Evolutionary conservation across 768 basidiomycete species (phyloP).

Genomic region (Tephrocybe sp.): DNA sequence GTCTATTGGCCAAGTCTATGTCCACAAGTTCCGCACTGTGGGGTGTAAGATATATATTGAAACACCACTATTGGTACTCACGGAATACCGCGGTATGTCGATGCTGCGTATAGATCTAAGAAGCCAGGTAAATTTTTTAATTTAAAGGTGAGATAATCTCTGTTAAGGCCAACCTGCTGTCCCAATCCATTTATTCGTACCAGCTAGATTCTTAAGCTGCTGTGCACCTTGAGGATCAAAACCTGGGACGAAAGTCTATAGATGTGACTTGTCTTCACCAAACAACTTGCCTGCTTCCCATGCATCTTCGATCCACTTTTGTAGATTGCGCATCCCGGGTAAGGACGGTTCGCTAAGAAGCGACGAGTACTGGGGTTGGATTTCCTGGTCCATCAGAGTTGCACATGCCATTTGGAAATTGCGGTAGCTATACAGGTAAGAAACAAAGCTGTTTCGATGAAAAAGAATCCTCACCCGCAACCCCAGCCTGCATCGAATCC

Average conservation of each 20-base stretch:
- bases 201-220: constrained; percentile 53
- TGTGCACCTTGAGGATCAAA: constrained; percentile 70
- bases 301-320: constrained; percentile 77
- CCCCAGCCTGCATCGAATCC: constrained; percentile 70
- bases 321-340: constrained; percentile 74
- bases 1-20: constrained; percentile 46
- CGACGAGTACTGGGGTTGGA: constrained; percentile 59
- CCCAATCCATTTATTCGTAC: constrained; percentile 76
- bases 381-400: constrained; percentile 62
- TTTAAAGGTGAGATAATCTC: neutral
- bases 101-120: constrained; percentile 75
- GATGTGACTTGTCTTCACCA: neutral
- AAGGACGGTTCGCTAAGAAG: constrained; percentile 52
- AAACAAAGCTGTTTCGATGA: neutral
- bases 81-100: constrained; percentile 79
- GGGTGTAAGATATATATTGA: neutral
- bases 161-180: constrained; percentile 55
- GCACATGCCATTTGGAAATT: constrained; percentile 81
- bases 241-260: constrained; percentile 33
- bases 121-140: constrained; percentile 3
- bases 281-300: constrained; percentile 59
- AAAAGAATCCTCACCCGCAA: constrained; percentile 48
- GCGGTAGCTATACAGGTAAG: constrained; percentile 53
- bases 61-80: constrained; percentile 34
- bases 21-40: constrained; percentile 62